Evolutionary conservation across 2,329 filamentous ascomycete species (phyloP), one percentile per base, ranked within the genome.

Genomic region (Lasiodiplodia citricola): DNA sequence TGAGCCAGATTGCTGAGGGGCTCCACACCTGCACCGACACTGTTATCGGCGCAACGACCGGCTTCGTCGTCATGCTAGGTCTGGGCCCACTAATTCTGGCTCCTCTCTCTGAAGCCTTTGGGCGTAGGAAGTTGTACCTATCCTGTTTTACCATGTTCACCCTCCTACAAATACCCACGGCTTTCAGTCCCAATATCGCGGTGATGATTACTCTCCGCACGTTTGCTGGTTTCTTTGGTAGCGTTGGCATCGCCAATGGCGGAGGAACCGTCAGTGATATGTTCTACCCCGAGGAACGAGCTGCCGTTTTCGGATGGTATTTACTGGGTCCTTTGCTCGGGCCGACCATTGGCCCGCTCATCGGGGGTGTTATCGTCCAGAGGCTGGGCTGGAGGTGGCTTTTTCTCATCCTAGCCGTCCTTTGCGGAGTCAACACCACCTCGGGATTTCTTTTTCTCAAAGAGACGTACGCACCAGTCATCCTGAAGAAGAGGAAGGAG

Each of bases 181-280:
- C 83, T 0, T 73, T 86, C 55, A 78, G 79, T 14, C 84, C 84
- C 1, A 85, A 85, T 68, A 81, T 85, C 21, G 78, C 68, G 21
- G 78, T 76, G 2, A 71, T 86, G 16, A 82, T 86, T 50, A 78
- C 77, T 1, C 76, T 84, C 52, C 76, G 84, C 47, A 83, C 82
- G 2, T 68, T 86, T 4, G 73, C 81, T 2, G 84, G 84, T 4
- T 85, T 86, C 74, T 86, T 85, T 72, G 84, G 84, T 1, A 83
- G 80, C 70, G 80, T 86, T 0, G 83, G 82, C 0, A 82, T 85
- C 57, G 82, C 84, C 0, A 85, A 84, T 73, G 85, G 85, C 1
- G 84, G 84, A 7, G 84, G 84, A 1, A 85, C 82, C 0, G 83
- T 86, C n/a, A 80, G 76, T 58, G 85, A 86, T 66, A 86, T 86